Evolutionary conservation across 1,139 yeast species (phyloP).

Genomic region (Pneumocystis carinii): DNA sequence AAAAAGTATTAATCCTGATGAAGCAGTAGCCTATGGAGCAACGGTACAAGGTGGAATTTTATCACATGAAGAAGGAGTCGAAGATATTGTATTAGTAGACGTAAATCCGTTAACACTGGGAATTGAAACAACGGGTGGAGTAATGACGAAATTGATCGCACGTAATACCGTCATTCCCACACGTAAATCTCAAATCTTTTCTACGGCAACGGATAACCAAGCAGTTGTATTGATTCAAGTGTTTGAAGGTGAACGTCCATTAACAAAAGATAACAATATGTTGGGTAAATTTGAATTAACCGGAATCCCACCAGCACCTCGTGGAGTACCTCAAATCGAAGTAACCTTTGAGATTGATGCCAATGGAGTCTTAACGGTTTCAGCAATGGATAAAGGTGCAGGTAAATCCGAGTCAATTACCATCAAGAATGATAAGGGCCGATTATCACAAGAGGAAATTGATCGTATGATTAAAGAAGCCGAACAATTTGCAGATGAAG

Average conservation of each 20-base stretch:
- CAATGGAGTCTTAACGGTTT: constrained; percentile 85
- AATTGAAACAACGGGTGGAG: constrained; percentile 96
- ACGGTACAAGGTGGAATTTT: constrained; percentile 96
- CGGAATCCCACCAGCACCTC: constrained; percentile 96
- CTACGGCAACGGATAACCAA: constrained; percentile 94
- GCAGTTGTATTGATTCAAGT: constrained; percentile 94
- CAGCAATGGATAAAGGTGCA: constrained; percentile 91
- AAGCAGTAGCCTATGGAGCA: constrained; percentile 95
- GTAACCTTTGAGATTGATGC: constrained; percentile 91
- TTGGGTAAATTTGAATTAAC: constrained; percentile 90
- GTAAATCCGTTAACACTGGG: constrained; percentile 91
- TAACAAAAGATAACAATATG: constrained; percentile 87
- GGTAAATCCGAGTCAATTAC: constrained; percentile 76
- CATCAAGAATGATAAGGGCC: constrained; percentile 92
- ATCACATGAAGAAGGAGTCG: constrained; percentile 71
- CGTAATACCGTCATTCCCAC: constrained; percentile 97
- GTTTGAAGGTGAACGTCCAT: constrained; percentile 92
- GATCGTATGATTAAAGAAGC: constrained; percentile 94
- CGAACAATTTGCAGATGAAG: constrained; percentile 79
- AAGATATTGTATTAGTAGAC: constrained; percentile 75
- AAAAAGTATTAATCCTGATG: constrained; percentile 94
- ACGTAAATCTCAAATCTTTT: constrained; percentile 89
- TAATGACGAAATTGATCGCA: constrained; percentile 91
- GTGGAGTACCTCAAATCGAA: constrained; percentile 96
- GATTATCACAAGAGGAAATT: constrained; percentile 79